phyloP scores from a whole-genome alignment of 1,139 yeast genomes.

The Yamadazyma atlantica region DNA sequence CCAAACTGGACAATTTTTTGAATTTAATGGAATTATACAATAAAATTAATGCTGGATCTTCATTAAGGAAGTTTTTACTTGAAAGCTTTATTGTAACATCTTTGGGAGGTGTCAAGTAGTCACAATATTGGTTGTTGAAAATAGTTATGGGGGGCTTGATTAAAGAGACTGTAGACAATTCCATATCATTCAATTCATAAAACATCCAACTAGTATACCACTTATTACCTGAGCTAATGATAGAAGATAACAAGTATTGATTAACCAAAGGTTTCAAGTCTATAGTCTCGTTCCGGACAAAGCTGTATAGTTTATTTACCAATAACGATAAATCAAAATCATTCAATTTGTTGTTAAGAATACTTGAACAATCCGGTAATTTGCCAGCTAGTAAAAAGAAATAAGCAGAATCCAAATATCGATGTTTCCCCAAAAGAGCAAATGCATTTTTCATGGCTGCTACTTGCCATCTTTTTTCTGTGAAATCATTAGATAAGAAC shows the following conservation, averaged over 20 bases:
- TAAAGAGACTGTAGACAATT: slow-evolving; percentile 62
- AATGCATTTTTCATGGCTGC: slow-evolving; percentile 94
- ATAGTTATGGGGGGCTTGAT: slow-evolving; percentile 55
- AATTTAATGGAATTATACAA: slow-evolving; percentile 63
- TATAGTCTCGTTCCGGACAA: slow-evolving; percentile 21
- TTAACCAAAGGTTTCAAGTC: slow-evolving; percentile 29
- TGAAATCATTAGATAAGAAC: slow-evolving; percentile 75
- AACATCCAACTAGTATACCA: slow-evolving; percentile 85
- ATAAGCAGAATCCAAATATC: slow-evolving; percentile 84
- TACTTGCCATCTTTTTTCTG: slow-evolving; percentile 70
- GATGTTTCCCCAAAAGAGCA: slow-evolving; percentile 83
- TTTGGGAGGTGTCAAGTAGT: slow-evolving; percentile 9
- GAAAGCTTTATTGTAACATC: slow-evolving; percentile 15
- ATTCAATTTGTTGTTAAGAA: slow-evolving; percentile 61
- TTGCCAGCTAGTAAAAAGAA: slow-evolving; percentile 84
- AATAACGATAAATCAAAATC: slow-evolving; percentile 78
- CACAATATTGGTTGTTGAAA: slow-evolving; percentile 25
- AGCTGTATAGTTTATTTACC: slow-evolving; percentile 65
- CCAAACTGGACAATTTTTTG: slow-evolving; percentile 20
- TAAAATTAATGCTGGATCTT: slow-evolving; percentile 78
- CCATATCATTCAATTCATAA: slow-evolving; percentile 61
- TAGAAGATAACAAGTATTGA: slow-evolving; percentile 54
- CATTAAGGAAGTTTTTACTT: slow-evolving; percentile 56
- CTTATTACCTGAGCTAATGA: slow-evolving; percentile 64
- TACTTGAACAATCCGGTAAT: slow-evolving; percentile 73